Evolutionary conservation across 2,329 filamentous ascomycete genomes (phyloP), one percentile per base, ranked within the genome.

Genomic region (Emergomyces pasteurianus): DNA sequence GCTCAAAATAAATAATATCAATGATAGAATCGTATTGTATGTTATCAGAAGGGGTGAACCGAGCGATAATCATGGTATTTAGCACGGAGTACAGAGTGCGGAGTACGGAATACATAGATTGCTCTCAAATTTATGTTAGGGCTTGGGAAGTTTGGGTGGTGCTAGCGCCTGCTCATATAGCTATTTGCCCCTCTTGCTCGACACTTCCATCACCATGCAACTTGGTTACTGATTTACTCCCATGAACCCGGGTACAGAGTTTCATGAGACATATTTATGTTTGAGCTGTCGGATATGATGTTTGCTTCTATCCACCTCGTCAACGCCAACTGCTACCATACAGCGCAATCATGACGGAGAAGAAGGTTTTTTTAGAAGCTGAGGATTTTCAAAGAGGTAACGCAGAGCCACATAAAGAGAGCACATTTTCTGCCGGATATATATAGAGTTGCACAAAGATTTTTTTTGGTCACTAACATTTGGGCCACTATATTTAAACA

Each of bases 401-500:
- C 18, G 6, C 49, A 7, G 26, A n/a, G 18, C 28, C 10, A 5
- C 18, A 2, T 28, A 1, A 46, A 21, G 18, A 46, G 28, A 36
- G 26, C 40, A 21, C n/a, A 34, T 53, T 50, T 14, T 9, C 26
- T 21, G 47, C 2, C n/a, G n/a, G n/a, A 5, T 6, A 9, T 7
- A n/a, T n/a, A 53, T 34, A 53, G 2, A 36, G 16, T 21, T 21
- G 3, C 2, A 43, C 18, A 2, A 16, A 16, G 16, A 53, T 12
- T 21, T 21, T 36, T 31, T 31, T 52, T 7, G 10, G 23, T 18
- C 16, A 52, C 50, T 54, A 54, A 54, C n/a, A 54, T 7, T 10
- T 54, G 50, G 31, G 4, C 9, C n/a, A 21, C 26, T 49, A 14
- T 49, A 18, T 12, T 43, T 43, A 43, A 43, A 40, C 56, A 71